Percentiles rank a stretch among this genome's conserved stretches.
Conservation (phyloP, 306 rosid species). For the Quercus gilva region DNA sequence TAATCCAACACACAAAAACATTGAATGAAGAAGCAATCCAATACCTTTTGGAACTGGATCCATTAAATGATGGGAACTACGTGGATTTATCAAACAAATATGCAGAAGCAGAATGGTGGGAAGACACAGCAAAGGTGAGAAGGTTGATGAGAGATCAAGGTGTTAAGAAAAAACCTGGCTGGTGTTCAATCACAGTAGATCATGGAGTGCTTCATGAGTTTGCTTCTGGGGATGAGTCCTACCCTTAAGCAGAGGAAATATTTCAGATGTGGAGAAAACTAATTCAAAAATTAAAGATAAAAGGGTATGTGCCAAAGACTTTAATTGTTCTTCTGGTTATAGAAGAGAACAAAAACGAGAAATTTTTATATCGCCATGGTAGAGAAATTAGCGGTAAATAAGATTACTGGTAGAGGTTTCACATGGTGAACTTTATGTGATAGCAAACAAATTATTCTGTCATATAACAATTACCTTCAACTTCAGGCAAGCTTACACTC, state of each 20-base stretch:
- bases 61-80: conserved; percentile 46
- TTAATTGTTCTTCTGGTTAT: conserved; percentile 50
- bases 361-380: conserved; percentile 38
- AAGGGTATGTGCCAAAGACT: conserved; percentile 56
- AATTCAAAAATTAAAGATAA: conserved; percentile 34
- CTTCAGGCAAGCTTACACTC: too few species aligned
- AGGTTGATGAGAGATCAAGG: conserved; percentile 47
- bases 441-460: neutral
- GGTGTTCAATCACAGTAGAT: conserved; percentile 49
- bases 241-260: conserved; percentile 45
- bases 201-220: conserved; percentile 39
- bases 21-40: conserved; percentile 45
- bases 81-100: conserved; percentile 46
- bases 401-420: conserved; percentile 42
- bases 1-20: conserved; percentile 16
- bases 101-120: conserved; percentile 47
- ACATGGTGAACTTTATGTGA: neutral
- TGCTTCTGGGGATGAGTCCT: conserved; percentile 52
- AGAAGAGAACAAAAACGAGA: conserved; percentile 49
- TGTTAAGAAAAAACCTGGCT: conserved; percentile 47
- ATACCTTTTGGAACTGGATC: conserved; percentile 42
- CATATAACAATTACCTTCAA: neutral
- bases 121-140: conserved; percentile 35
- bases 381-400: conserved; percentile 29
- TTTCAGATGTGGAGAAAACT: conserved; percentile 43